Percentiles rank a stretch among this genome's conserved stretches.
These are phyloP conservation scores for Rhizophagus clarus DNA, from an alignment of 192 early-diverging fungal genomes.

Conservation along the genomic window DNA sequence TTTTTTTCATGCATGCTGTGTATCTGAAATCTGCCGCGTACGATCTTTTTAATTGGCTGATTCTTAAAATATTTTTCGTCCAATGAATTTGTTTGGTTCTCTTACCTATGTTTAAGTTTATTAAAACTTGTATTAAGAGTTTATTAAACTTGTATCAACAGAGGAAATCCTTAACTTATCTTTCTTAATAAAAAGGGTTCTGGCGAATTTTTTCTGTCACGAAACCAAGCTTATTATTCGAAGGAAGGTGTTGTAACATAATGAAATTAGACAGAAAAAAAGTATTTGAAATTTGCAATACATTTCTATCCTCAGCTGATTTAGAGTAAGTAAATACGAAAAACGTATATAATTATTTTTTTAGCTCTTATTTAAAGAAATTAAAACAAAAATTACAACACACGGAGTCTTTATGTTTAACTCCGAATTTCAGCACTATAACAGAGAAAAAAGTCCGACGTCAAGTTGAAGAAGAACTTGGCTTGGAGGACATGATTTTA, in stretches of 20 bases:
- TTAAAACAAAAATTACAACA: not conserved
- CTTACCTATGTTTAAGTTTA: no score
- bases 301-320: not conserved
- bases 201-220: not conserved
- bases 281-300: not conserved
- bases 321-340: constrained; percentile 14
- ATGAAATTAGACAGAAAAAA: not conserved
- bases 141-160: no score
- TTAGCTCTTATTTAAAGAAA: not conserved
- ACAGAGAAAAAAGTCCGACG: constrained; percentile 1
- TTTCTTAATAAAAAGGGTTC: no score
- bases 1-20: no score
- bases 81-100: no score
- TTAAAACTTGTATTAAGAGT: no score
- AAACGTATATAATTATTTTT: no score
- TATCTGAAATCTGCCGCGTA: no score
- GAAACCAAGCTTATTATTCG: not conserved
- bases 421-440: not conserved
- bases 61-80: no score
- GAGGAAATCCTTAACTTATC: no score
- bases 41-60: no score
- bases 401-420: not conserved
- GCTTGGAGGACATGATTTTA: not conserved
- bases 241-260: not conserved
- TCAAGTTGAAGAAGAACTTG: not conserved